These are phyloP conservation scores for Megacollybia platyphylla DNA, from an alignment of 1,284 basidiomycete genomes.

Conservation along the genomic window DNA sequence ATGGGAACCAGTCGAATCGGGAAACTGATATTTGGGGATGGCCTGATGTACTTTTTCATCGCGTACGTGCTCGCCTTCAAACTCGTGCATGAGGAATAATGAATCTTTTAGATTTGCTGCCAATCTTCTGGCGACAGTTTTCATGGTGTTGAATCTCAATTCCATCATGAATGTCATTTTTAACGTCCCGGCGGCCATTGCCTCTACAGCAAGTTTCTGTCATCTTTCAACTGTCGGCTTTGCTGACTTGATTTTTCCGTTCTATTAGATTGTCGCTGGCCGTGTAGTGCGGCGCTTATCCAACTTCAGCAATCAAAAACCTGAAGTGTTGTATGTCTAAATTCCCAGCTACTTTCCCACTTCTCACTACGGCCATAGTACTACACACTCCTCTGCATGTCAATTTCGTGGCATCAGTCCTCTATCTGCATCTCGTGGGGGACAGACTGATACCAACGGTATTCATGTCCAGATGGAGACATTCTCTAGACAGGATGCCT, in stretches of 20 bases:
- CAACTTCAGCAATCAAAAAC: constrained; percentile 32
- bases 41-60: constrained; percentile 1
- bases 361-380: neutral
- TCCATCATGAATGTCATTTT: constrained; percentile 60
- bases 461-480: constrained; percentile 25
- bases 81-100: neutral
- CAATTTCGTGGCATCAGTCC: neutral
- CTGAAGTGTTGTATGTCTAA: constrained; percentile 37
- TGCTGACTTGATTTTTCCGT: neutral
- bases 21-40: constrained; percentile 1
- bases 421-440: neutral
- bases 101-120: constrained; percentile 8
- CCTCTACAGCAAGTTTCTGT: constrained; percentile 36
- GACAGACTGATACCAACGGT: constrained; percentile 2
- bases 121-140: constrained; percentile 19
- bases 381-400: neutral
- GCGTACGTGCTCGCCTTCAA: neutral
- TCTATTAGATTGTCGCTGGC: constrained; percentile 45
- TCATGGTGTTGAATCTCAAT: constrained; percentile 60
- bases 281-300: constrained; percentile 50
- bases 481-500: constrained; percentile 12
- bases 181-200: constrained; percentile 62
- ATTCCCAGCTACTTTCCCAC: neutral
- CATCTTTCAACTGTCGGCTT: neutral
- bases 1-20: constrained; percentile 7